Evolutionary conservation across 495 filamentous ascomycete genomes (phyloP).

Genomic region (Aspergillus coremiiformis): DNA sequence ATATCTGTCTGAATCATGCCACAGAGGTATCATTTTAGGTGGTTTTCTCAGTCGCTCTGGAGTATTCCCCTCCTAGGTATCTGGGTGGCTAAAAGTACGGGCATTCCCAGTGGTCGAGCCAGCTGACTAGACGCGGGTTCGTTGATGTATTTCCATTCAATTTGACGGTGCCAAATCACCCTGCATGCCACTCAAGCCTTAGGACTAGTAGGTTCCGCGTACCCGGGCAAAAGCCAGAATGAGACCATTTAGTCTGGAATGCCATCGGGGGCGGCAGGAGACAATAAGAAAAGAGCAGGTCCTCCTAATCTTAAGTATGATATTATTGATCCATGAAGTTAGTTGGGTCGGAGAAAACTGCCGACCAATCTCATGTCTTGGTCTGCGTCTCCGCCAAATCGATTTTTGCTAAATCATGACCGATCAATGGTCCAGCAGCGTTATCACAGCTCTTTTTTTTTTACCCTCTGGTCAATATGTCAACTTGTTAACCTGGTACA

Average conservation of each 20-base stretch:
- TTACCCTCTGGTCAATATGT: background rate
- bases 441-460: background rate
- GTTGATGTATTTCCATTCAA: background rate
- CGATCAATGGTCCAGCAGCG: background rate
- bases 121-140: background rate
- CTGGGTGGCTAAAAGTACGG: background rate
- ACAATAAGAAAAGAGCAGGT: background rate
- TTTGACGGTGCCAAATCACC: background rate
- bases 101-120: background rate
- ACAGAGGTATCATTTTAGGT: background rate
- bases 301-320: no score
- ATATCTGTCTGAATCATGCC: background rate
- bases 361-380: slow-evolving; percentile 12
- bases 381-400: slow-evolving; percentile 9
- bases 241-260: background rate
- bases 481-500: background rate
- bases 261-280: background rate
- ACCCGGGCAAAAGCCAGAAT: background rate
- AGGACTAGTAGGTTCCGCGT: background rate
- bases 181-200: slow-evolving; percentile 1
- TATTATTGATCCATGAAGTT: background rate
- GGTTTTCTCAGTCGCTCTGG: background rate
- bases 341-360: slow-evolving; percentile 11
- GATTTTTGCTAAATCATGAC: background rate
- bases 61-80: background rate